Percentiles rank a stretch among this genome's conserved stretches.
Evolutionary conservation across 306 rosid genomes (phyloP).

Genomic region (Malus sylvestris): DNA sequence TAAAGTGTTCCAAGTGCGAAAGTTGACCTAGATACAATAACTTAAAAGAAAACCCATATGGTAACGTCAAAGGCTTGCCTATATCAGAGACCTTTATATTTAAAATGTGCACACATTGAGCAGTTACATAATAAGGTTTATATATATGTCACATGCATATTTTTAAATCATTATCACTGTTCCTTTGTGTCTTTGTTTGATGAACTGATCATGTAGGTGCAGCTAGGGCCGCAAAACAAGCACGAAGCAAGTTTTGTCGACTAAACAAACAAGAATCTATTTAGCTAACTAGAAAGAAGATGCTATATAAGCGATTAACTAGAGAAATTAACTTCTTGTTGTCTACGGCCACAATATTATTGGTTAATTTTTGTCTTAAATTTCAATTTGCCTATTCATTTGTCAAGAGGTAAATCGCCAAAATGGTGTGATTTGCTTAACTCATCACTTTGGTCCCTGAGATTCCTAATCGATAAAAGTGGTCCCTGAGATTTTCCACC

Average conservation of each 20-base stretch:
- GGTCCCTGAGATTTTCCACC: no score
- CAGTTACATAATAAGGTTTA: background rate
- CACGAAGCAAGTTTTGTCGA: no score
- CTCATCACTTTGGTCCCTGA: no score
- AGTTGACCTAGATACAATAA: background rate
- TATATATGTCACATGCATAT: background rate
- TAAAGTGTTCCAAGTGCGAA: background rate
- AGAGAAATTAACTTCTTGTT: no score
- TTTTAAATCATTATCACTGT: background rate
- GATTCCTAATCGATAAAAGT: no score
- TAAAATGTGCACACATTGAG: background rate
- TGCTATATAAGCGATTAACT: background rate
- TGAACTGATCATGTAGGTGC: background rate
- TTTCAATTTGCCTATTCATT: no score
- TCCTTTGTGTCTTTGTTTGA: background rate
- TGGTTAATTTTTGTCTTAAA: no score
- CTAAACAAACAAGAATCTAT: background rate
- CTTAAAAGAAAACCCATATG: background rate
- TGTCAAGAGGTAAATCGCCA: no score
- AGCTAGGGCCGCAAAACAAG: background rate
- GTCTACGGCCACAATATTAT: no score
- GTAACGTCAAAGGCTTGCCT: background rate
- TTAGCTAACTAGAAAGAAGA: background rate
- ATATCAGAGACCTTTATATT: background rate
- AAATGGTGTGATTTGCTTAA: no score